Percentiles rank a stretch among this genome's conserved stretches.
Conservation (phyloP, 257 asterid genomes). For the Cruciata laevipes region DNA sequence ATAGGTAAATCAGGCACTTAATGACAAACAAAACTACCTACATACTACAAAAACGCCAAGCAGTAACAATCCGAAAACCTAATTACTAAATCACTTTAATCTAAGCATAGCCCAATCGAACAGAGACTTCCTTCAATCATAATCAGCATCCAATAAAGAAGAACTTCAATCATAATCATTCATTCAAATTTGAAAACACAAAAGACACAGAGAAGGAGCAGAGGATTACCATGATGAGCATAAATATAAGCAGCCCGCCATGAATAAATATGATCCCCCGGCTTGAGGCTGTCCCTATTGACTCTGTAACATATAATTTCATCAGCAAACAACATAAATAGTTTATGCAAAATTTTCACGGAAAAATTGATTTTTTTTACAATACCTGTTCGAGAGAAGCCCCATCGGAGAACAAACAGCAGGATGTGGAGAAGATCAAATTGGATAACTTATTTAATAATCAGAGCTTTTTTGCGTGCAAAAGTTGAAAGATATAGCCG, state of each 20-base stretch:
- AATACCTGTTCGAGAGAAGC: conserved; percentile 34
- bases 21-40: not conserved
- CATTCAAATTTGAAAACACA: not conserved
- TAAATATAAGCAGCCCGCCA: conserved; percentile 84
- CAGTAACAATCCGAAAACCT: not conserved
- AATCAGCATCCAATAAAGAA: not conserved
- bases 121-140: not conserved
- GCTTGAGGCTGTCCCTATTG: conserved; percentile 55
- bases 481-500: not conserved
- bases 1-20: not conserved
- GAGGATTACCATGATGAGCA: conserved; percentile 77
- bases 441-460: not conserved
- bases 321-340: not conserved
- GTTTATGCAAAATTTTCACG: not conserved
- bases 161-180: too few species aligned
- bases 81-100: not conserved
- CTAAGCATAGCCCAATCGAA: not conserved
- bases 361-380: not conserved
- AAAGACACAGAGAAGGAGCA: not conserved
- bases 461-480: not conserved
- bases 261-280: conserved; percentile 95
- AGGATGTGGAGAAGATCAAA: not conserved
- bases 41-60: not conserved
- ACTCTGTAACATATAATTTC: conserved; percentile 33
- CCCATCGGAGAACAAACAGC: conserved; percentile 17